Evolutionary conservation across 257 asterid species (phyloP).

Genomic region (Salvia hispanica): DNA sequence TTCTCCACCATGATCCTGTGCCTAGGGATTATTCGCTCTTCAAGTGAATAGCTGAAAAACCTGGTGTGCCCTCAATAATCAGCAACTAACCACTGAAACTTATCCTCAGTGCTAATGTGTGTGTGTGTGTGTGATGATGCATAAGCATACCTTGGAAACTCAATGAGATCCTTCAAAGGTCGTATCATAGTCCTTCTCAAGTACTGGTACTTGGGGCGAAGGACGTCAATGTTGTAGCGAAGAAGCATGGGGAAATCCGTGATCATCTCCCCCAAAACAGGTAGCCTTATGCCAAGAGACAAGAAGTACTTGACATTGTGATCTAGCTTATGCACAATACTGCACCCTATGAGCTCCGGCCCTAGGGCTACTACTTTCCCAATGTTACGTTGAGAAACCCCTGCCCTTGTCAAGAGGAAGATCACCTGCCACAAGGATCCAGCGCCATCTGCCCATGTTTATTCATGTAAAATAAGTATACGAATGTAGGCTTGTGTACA

Average conservation of each 20-base stretch:
- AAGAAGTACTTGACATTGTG: conserved; percentile 76
- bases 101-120: not conserved
- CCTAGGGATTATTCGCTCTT: conserved; percentile 75
- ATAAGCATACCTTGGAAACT: conserved; percentile 86
- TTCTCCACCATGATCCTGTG: conserved; percentile 73
- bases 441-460: not conserved
- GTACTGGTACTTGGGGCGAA: conserved; percentile 89
- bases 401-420: conserved; percentile 84
- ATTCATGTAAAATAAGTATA: not conserved
- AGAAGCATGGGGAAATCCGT: conserved; percentile 86
- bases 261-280: conserved; percentile 71
- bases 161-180: conserved; percentile 75
- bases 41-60: conserved; percentile 96
- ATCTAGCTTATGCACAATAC: conserved; percentile 84
- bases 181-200: conserved; percentile 83
- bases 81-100: not conserved
- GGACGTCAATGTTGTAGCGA: conserved; percentile 71
- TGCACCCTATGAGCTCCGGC: conserved; percentile 91
- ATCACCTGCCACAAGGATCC: conserved; percentile 51
- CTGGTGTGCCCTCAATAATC: conserved; percentile 37
- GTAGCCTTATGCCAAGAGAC: conserved; percentile 78
- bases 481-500: conserved; percentile 6
- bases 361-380: conserved; percentile 84
- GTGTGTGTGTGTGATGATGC: conserved; percentile 5
- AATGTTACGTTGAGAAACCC: conserved; percentile 63